phyloP scores from a whole-genome alignment of 768 basidiomycete species.

The Auriscalpium orientale region DNA sequence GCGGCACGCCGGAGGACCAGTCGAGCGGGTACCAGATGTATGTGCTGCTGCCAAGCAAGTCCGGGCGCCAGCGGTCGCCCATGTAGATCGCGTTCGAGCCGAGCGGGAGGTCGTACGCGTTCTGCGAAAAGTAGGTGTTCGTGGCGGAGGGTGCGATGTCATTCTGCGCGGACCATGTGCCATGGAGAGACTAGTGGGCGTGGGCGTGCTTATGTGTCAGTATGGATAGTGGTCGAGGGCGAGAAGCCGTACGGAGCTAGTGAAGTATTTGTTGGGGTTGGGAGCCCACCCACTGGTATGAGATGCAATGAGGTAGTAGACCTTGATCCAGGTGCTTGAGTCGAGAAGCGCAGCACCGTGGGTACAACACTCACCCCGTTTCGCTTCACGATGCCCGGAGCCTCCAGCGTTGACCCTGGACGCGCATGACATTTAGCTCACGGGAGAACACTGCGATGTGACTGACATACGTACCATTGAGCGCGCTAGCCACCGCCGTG shows the following conservation, averaged over 20 bases:
- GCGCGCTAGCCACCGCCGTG: slow-evolving; percentile 34
- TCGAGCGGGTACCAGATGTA: slow-evolving; percentile 59
- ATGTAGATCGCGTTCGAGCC: slow-evolving; percentile 48
- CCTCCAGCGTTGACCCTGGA: slow-evolving; percentile 48
- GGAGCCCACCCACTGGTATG: slow-evolving; percentile 51
- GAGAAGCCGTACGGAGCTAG: slow-evolving; percentile 33
- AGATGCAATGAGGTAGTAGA: slow-evolving; percentile 53
- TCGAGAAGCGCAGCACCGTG: not conserved
- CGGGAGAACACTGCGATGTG: not conserved
- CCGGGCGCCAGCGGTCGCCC: slow-evolving; percentile 57
- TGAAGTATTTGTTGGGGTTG: slow-evolving; percentile 55
- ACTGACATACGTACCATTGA: slow-evolving; percentile 30
- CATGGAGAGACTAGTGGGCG: slow-evolving; percentile 37
- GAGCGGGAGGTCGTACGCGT: slow-evolving; percentile 45
- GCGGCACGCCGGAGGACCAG: slow-evolving; percentile 47
- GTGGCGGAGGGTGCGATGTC: slow-evolving; percentile 46
- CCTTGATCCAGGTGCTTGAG: slow-evolving; percentile 19
- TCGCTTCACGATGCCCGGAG: slow-evolving; percentile 55
- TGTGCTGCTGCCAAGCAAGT: slow-evolving; percentile 44
- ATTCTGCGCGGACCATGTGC: slow-evolving; percentile 47
- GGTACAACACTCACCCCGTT: slow-evolving; percentile 32
- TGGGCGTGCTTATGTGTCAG: not conserved
- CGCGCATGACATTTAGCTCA: not conserved
- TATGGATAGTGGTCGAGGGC: not conserved
- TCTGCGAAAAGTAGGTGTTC: slow-evolving; percentile 57